A percentile compares a stretch with the other conserved stretches of the same genome.
phyloP scores from a whole-genome alignment of 2,329 filamentous ascomycete genomes.

The Teratosphaeria epicoccoides region DNA sequence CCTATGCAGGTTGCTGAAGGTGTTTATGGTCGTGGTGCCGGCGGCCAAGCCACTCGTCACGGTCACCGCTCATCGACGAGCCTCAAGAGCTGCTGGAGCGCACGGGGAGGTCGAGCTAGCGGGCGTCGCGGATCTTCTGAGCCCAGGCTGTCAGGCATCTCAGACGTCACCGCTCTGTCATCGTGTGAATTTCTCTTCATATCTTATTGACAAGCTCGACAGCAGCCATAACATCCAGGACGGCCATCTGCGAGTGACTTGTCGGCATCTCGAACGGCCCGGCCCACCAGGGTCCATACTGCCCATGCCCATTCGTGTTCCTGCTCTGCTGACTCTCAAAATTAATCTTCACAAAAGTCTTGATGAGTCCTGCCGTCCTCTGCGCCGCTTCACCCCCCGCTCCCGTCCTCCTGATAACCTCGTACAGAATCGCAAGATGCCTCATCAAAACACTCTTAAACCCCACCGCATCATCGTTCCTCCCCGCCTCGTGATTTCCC shows the following conservation, averaged over 20 bases:
- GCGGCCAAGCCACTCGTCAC: too few species aligned
- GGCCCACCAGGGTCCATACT: slow-evolving; percentile 24
- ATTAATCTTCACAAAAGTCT: slow-evolving; percentile 16
- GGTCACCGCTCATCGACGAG: too few species aligned
- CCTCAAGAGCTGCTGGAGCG: too few species aligned
- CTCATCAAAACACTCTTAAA: slow-evolving; percentile 21
- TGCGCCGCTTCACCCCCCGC: slow-evolving; percentile 3
- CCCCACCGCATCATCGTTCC: slow-evolving; percentile 19
- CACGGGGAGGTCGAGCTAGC: too few species aligned
- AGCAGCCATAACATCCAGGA: slow-evolving; percentile 22
- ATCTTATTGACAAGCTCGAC: slow-evolving; percentile 13
- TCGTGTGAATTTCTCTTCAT: background rate
- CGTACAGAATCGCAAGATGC: slow-evolving; percentile 17
- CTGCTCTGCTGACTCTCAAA: slow-evolving; percentile 12
- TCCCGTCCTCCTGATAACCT: slow-evolving; percentile 5
- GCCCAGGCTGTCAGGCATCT: too few species aligned
- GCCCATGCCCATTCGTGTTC: slow-evolving; percentile 19
- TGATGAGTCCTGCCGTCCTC: slow-evolving; percentile 9
- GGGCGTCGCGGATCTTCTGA: too few species aligned
- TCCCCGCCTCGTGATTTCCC: slow-evolving; percentile 13
- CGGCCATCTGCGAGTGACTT: slow-evolving; percentile 20
- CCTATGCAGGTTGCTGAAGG: too few species aligned
- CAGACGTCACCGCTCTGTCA: too few species aligned
- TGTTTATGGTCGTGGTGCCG: too few species aligned
- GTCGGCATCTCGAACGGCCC: slow-evolving; percentile 20